Percentiles rank a stretch among this genome's conserved stretches.
These are phyloP conservation scores for Septoria linicola DNA, from an alignment of 2,329 filamentous ascomycete genomes.

Conservation along the genomic window DNA sequence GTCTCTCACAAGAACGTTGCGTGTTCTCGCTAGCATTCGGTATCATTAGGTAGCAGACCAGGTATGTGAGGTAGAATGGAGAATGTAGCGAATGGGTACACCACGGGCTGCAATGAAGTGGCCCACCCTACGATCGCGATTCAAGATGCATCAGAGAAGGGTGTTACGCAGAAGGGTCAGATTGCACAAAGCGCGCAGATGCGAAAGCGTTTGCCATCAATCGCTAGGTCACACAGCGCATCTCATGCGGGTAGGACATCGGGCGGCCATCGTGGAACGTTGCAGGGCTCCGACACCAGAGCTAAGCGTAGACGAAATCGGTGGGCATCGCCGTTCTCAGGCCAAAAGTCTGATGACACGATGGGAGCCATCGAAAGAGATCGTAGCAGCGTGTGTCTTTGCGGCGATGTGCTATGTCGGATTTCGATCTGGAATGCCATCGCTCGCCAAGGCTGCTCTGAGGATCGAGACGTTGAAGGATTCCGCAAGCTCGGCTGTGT, in stretches of 20 bases:
- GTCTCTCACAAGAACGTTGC: too few species aligned
- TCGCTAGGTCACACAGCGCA: not conserved
- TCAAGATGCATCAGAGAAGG: constrained; percentile 3
- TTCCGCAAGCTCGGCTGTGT: not conserved
- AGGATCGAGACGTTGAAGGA: constrained; percentile 2
- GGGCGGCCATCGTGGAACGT: constrained; percentile 1
- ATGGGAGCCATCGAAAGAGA: constrained; percentile 5
- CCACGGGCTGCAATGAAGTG: not conserved
- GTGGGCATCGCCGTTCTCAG: constrained; percentile 7
- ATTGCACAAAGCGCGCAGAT: too few species aligned
- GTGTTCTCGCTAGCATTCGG: too few species aligned
- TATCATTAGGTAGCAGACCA: too few species aligned
- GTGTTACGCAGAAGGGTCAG: not conserved
- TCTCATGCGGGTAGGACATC: constrained; percentile 8
- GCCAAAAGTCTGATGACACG: constrained; percentile 5
- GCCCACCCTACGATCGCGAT: not conserved
- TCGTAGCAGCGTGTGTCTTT: not conserved
- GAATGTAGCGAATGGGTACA: not conserved
- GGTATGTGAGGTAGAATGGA: not conserved
- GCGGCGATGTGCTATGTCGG: not conserved
- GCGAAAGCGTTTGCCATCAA: not conserved
- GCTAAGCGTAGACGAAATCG: constrained; percentile 1
- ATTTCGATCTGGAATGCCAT: not conserved
- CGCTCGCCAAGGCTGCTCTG: not conserved
- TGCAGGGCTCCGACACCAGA: not conserved